phyloP scores from a whole-genome alignment of 139 green algal genomes.

The Choricystis sp. region DNA sequence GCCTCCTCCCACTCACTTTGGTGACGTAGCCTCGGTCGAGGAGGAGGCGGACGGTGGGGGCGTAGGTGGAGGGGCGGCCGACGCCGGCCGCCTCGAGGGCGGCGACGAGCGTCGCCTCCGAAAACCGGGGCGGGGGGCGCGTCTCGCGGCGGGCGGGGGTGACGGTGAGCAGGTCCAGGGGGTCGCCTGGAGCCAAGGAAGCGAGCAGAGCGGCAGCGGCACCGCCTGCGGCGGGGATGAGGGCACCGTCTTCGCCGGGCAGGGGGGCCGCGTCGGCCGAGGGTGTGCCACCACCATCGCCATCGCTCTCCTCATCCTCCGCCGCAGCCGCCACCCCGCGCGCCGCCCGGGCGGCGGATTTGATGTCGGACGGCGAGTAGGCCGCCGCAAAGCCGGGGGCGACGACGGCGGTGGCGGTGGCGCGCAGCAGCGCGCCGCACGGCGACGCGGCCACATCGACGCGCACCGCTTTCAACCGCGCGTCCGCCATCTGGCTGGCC shows the following conservation, averaged over 20 bases:
- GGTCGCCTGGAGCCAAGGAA: background rate
- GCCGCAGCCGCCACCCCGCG: background rate
- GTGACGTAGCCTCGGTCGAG: conserved; percentile 50
- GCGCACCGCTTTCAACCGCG: conserved; percentile 19
- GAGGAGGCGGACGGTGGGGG: conserved; percentile 58
- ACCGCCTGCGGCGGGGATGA: conserved; percentile 1
- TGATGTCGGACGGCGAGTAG: background rate
- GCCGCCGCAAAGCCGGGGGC: conserved; percentile 36
- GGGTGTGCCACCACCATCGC: too few relatives aligned
- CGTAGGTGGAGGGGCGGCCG: conserved; percentile 85
- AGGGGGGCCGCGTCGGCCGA: too few relatives aligned
- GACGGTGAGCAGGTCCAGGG: conserved; percentile 3
- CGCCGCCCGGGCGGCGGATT: background rate
- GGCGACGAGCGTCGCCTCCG: conserved; percentile 59
- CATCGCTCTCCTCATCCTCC: background rate
- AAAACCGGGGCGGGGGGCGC: conserved; percentile 53
- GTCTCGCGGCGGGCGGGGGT: conserved; percentile 42
- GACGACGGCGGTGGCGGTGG: conserved; percentile 18
- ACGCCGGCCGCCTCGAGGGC: conserved; percentile 74
- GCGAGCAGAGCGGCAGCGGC: conserved; percentile 5
- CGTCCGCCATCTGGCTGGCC: conserved; percentile 59
- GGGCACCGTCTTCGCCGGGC: too few relatives aligned
- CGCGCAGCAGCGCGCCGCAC: conserved; percentile 20
- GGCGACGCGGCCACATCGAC: conserved; percentile 20
- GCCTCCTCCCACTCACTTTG: conserved; percentile 21